Conservation (phyloP, 139 green algal species). For the Chlorella vulgaris region DNA sequence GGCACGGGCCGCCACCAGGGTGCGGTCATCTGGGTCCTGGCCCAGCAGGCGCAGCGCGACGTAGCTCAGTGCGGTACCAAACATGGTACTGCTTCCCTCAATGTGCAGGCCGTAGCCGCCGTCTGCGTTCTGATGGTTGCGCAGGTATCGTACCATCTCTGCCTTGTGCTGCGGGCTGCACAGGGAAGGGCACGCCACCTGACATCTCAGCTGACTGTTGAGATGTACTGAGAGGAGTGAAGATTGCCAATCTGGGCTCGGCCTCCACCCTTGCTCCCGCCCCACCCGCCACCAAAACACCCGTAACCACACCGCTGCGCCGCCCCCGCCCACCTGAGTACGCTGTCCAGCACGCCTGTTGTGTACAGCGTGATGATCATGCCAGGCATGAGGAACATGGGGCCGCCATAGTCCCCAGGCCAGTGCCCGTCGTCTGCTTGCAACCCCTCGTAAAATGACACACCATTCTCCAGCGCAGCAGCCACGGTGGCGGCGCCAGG, state of each 20-base stretch:
- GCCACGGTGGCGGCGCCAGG: constrained; percentile 1
- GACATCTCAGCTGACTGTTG: constrained; percentile 1
- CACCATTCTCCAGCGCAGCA: constrained; percentile 57
- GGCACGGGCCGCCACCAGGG: constrained; percentile 46
- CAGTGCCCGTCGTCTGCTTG: constrained; percentile 95
- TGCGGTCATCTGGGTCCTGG: constrained; percentile 55
- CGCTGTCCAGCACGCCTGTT: constrained; percentile 74
- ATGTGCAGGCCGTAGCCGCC: constrained; percentile 98
- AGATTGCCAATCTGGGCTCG: no score
- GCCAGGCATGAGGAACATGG: constrained; percentile 99
- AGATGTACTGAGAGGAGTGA: background rate
- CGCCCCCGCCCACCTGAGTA: constrained; percentile 55
- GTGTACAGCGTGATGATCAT: constrained; percentile 91
- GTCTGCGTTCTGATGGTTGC: constrained; percentile 96
- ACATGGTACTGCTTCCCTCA: constrained; percentile 97
- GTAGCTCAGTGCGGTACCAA: constrained; percentile 93
- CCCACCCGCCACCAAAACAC: background rate
- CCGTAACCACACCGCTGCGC: background rate
- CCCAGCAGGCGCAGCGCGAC: constrained; percentile 81
- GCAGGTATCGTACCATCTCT: constrained; percentile 82
- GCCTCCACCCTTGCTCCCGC: no score
- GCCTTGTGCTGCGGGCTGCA: constrained; percentile 51
- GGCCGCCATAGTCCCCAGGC: constrained; percentile 96
- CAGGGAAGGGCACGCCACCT: background rate
- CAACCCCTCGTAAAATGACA: constrained; percentile 85